A percentile compares a stretch with the other conserved stretches of the same genome.
Evolutionary conservation across 2,329 filamentous ascomycete species (phyloP).

Genomic region (Botrytis byssoidea): DNA sequence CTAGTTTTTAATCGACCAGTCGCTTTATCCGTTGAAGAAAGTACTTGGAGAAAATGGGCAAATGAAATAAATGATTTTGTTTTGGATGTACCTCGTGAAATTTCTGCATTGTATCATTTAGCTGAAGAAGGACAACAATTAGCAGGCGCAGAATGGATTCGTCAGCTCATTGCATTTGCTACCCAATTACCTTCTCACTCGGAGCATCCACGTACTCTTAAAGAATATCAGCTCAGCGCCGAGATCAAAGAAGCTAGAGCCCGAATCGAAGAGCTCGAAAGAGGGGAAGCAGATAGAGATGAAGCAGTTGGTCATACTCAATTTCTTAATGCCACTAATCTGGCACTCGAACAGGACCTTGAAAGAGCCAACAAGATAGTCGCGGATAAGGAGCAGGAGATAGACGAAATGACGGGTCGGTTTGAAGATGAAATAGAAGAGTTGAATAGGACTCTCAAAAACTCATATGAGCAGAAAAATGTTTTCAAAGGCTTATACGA

Average conservation of each 20-base stretch:
- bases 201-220: background rate
- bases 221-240: background rate
- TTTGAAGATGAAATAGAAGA: slow-evolving; percentile 13
- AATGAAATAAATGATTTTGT: background rate
- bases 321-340: background rate
- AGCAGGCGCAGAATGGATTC: slow-evolving; percentile 17
- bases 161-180: slow-evolving; percentile 6
- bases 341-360: background rate
- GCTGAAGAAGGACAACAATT: background rate
- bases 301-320: background rate
- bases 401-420: background rate
- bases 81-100: background rate
- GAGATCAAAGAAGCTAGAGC: background rate
- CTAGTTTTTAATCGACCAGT: background rate
- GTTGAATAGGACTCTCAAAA: background rate
- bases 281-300: background rate
- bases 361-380: background rate
- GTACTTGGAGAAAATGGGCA: background rate
- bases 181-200: background rate
- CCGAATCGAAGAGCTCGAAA: slow-evolving; percentile 1
- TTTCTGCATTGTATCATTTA: background rate
- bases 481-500: background rate
- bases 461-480: background rate
- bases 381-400: background rate
- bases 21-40: background rate